Base-by-base conservation (phyloP, 768 basidiomycete genomes). In the Pulveroboletus ravenelii region DNA sequence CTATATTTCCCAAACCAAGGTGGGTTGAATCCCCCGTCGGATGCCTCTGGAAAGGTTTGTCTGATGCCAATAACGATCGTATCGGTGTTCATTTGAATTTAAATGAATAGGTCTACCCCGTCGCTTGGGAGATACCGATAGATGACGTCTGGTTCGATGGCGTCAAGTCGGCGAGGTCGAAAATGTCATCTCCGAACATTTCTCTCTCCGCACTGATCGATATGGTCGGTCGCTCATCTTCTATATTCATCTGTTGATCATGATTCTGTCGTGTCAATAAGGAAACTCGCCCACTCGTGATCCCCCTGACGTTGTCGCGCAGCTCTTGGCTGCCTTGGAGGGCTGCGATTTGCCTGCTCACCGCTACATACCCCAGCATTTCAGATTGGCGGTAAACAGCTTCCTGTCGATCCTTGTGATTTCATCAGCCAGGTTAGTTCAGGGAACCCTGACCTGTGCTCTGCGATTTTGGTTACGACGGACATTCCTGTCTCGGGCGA, bases 231-330 rank as follows among this genome's bases (percentile, higher is more conserved):
- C 34, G 12, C 30, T 37, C 32, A 3, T 41, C 41, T 29, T 36
- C 38, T 15, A 36, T 41, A 10, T 41, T 40, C 18, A 41, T 43
- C 4, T 35, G 15, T 43, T 34, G 2, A 47, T 51, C 38, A 37
- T 18, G 10, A 30, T 27, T 13, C 17, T 45, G 6, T 41, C 27
- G 34, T 32, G 38, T 31, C 23, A 43, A 34, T 50, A 88, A 85
- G 88, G 89, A 0, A 89, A 82, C 68, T 88, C 87, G 9, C 76
- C 87, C 38, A 74, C 89, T 47, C 85, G 88, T 20, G 88, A 87
- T 9, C 88, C 87, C 0, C 63, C 74, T 5, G 88, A 90, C 53
- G 74, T 88, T 9, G 69, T 90, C 12, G 51, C 68, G 0, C 54
- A 65, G n/a, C 82, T 89, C 46, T 45, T 57, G 6, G 62, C 53